Percentiles rank a stretch among this genome's conserved stretches.
phyloP scores from a whole-genome alignment of 2,329 filamentous ascomycete genomes.

The Sphaerulina vaccinii region DNA sequence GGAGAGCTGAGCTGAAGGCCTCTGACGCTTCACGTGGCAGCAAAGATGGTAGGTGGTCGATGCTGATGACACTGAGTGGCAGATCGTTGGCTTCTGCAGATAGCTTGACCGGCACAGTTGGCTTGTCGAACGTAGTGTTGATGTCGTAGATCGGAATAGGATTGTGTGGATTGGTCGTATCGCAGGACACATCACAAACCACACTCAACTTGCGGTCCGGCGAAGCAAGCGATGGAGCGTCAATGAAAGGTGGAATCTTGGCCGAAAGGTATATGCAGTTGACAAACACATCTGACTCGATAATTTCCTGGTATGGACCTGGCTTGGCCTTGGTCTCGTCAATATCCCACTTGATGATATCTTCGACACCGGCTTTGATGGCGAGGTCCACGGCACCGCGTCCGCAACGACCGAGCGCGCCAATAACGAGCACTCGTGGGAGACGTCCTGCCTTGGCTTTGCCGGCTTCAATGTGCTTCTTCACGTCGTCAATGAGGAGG shows the following conservation, averaged over 20 bases:
- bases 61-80: conserved; percentile 76
- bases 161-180: conserved; percentile 72
- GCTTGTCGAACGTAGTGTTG: conserved; percentile 82
- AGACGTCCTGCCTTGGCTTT: conserved; percentile 64
- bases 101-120: conserved; percentile 73
- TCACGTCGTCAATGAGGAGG: conserved; percentile 70
- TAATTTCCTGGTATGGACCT: conserved; percentile 40
- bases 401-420: conserved; percentile 74
- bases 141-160: conserved; percentile 77
- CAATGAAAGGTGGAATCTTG: conserved; percentile 79
- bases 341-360: conserved; percentile 75
- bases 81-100: conserved; percentile 51
- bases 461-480: conserved; percentile 66
- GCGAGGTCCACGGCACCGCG: conserved; percentile 80
- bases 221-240: conserved; percentile 64
- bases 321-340: conserved; percentile 69
- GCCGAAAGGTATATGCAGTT: conserved; percentile 86
- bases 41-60: conserved; percentile 80
- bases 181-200: conserved; percentile 74
- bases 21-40: conserved; percentile 85
- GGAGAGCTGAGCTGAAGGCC: conserved; percentile 73
- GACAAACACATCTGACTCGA: conserved; percentile 55
- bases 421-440: conserved; percentile 80
- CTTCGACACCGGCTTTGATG: conserved; percentile 68
- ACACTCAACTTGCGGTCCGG: conserved; percentile 66